Evolutionary conservation across 2,329 filamentous ascomycete genomes (phyloP).

Genomic region (Emydomyces testavorans): DNA sequence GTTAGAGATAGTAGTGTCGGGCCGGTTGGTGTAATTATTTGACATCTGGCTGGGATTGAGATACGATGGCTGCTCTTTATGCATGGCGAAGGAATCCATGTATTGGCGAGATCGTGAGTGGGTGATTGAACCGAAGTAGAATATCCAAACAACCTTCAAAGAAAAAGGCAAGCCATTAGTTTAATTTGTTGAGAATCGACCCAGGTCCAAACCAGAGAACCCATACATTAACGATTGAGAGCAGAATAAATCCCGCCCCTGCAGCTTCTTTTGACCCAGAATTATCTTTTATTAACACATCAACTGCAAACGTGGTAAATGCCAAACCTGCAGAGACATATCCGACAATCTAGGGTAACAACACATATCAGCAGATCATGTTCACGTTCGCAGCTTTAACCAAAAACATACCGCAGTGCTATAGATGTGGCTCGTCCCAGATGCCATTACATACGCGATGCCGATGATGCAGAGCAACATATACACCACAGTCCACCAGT

Average conservation of each 20-base stretch:
- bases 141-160: constrained; percentile 91
- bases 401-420: constrained; percentile 60
- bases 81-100: constrained; percentile 86
- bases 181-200: no score
- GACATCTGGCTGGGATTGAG: constrained; percentile 59
- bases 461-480: constrained; percentile 72
- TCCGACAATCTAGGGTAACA: constrained; percentile 54
- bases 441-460: constrained; percentile 70
- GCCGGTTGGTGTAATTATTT: constrained; percentile 53
- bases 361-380: neutral
- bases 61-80: constrained; percentile 61
- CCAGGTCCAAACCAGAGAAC: constrained; percentile 15
- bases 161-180: no score
- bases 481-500: constrained; percentile 85
- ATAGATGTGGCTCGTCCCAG: constrained; percentile 75
- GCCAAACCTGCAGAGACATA: constrained; percentile 76
- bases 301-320: constrained; percentile 74
- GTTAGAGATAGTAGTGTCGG: constrained; percentile 68
- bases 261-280: constrained; percentile 65
- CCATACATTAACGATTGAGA: constrained; percentile 86
- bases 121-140: constrained; percentile 92
- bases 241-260: constrained; percentile 81
- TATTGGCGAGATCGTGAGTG: constrained; percentile 77
- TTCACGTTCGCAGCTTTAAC: neutral
- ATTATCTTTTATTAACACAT: constrained; percentile 61